These are phyloP conservation scores for Arthroderma sp. DNA, from an alignment of 2,329 filamentous ascomycete genomes.

Conservation along the genomic window DNA sequence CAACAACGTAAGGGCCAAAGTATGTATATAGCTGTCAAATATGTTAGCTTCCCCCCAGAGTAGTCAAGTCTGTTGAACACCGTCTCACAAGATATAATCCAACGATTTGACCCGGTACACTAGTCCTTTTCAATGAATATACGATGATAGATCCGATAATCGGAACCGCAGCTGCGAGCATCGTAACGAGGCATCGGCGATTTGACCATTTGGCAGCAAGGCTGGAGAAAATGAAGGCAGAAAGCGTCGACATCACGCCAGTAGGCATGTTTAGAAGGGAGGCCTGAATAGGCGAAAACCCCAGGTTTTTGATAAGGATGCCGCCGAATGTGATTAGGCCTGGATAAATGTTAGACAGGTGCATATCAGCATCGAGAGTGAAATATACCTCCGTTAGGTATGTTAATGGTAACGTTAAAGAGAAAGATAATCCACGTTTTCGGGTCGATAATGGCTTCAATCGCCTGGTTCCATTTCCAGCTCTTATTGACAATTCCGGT, in stretches of 20 bases:
- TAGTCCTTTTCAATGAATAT: slow-evolving; percentile 22
- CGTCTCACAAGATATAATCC: slow-evolving; percentile 27
- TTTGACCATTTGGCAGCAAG: slow-evolving; percentile 23
- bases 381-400: slow-evolving; percentile 30
- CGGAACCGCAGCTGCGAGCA: slow-evolving; percentile 22
- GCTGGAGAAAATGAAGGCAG: slow-evolving; percentile 23
- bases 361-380: background rate
- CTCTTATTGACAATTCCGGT: slow-evolving; percentile 27
- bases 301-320: slow-evolving; percentile 51
- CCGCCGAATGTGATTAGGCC: slow-evolving; percentile 29
- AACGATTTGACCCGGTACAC: slow-evolving; percentile 30
- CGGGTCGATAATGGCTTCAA: slow-evolving; percentile 24
- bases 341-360: background rate
- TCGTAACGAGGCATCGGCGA: slow-evolving; percentile 22
- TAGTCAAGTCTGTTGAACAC: background rate
- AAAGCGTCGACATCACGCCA: slow-evolving; percentile 24
- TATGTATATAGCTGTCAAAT: slow-evolving; percentile 27
- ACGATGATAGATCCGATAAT: slow-evolving; percentile 24
- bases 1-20: slow-evolving; percentile 25
- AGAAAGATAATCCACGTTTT: slow-evolving; percentile 29
- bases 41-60: background rate
- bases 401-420: slow-evolving; percentile 25
- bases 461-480: slow-evolving; percentile 23
- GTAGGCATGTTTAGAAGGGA: slow-evolving; percentile 30
- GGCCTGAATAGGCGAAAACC: slow-evolving; percentile 46